Evolutionary conservation across 2,329 filamentous ascomycete species (phyloP).

Genomic region (Metarhizium rileyi): DNA sequence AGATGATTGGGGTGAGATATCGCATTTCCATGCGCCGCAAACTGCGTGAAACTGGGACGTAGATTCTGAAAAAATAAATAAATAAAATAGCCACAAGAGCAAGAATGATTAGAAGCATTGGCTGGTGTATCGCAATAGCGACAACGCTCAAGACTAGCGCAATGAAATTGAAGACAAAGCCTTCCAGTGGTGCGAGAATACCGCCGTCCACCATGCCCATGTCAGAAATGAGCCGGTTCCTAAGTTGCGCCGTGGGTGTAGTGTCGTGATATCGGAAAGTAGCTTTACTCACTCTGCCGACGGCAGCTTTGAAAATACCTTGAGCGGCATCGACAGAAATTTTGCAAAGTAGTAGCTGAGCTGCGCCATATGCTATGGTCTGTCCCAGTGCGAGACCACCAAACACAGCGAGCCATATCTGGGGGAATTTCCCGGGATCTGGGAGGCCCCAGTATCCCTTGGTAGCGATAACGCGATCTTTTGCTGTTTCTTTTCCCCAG

Average conservation of each 20-base stretch:
- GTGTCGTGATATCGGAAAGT: constrained; percentile 88
- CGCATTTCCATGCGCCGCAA: constrained; percentile 81
- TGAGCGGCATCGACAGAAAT: constrained; percentile 74
- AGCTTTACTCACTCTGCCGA: constrained; percentile 64
- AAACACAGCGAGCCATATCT: constrained; percentile 66
- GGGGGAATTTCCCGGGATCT: constrained; percentile 54
- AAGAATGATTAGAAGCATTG: constrained; percentile 65
- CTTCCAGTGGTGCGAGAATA: constrained; percentile 65
- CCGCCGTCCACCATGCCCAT: constrained; percentile 83
- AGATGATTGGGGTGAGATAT: constrained; percentile 78
- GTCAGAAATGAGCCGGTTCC: constrained; percentile 87
- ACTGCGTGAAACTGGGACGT: constrained; percentile 75
- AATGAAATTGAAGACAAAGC: constrained; percentile 60
- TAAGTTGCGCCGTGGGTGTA: constrained; percentile 78
- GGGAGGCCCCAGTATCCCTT: constrained; percentile 35
- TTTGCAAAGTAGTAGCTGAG: constrained; percentile 59
- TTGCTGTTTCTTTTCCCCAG: constrained; percentile 58
- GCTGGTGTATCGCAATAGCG: constrained; percentile 73
- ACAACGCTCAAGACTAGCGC: constrained; percentile 63
- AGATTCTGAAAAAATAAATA: constrained; percentile 62
- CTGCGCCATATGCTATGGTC: constrained; percentile 48
- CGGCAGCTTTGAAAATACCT: constrained; percentile 61
- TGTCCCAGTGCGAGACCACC: constrained; percentile 54
- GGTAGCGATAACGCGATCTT: background rate
- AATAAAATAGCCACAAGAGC: constrained; percentile 58